These are phyloP conservation scores for Anthoceros angustus DNA, from an alignment of 225 moss, liverwort and hornwort genomes.

Conservation along the genomic window DNA sequence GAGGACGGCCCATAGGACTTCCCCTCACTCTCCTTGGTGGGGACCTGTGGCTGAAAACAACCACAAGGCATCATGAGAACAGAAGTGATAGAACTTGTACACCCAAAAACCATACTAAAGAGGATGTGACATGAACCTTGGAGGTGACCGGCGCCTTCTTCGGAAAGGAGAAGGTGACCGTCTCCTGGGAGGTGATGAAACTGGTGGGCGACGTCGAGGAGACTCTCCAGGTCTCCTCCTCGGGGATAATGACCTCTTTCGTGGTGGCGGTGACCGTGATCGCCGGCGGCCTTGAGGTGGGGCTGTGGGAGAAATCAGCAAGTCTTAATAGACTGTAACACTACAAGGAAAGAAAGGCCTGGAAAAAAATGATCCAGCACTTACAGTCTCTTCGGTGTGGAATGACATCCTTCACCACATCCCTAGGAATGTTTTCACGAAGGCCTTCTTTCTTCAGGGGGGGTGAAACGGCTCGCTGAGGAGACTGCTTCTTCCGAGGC, in stretches of 20 bases:
- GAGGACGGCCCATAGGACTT: slow-evolving; percentile 58
- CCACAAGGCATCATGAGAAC: background rate
- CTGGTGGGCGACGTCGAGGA: slow-evolving; percentile 53
- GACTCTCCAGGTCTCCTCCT: slow-evolving; percentile 39
- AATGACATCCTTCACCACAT: background rate
- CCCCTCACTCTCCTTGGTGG: slow-evolving; percentile 56
- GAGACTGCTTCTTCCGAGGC: slow-evolving; percentile 42
- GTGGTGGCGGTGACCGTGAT: slow-evolving; percentile 56
- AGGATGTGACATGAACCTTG: slow-evolving; percentile 25
- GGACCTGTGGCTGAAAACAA: slow-evolving; percentile 21
- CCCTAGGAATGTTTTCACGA: background rate
- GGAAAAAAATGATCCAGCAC: background rate
- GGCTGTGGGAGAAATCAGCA: slow-evolving; percentile 19
- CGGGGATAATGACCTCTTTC: slow-evolving; percentile 67
- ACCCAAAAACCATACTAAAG: background rate
- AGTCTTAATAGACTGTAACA: background rate
- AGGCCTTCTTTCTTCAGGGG: background rate
- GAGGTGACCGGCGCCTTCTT: slow-evolving; percentile 53
- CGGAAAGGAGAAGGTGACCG: slow-evolving; percentile 84
- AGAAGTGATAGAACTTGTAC: background rate
- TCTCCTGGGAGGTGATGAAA: slow-evolving; percentile 47
- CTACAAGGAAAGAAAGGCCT: background rate
- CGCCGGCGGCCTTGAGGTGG: slow-evolving; percentile 46
- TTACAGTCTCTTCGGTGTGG: background rate
- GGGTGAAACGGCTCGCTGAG: background rate